phyloP scores from a whole-genome alignment of 2,329 filamentous ascomycete species.

The Cercospora nicotianae region DNA sequence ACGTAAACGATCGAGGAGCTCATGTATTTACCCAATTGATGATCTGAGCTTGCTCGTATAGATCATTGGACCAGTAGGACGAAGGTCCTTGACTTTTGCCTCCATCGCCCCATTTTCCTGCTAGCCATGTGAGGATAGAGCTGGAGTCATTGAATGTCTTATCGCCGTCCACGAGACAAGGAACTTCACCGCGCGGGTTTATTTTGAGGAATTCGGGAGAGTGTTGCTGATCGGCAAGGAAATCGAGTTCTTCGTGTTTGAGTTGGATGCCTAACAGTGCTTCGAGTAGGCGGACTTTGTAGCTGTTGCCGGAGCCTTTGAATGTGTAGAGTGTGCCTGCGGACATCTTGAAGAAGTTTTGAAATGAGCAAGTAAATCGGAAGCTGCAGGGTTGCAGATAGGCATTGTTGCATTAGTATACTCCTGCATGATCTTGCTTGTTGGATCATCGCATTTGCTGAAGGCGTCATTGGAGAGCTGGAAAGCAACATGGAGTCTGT shows the following conservation, averaged over 20 bases:
- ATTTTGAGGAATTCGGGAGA: slow-evolving; percentile 15
- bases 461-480: not conserved
- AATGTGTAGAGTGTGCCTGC: not conserved
- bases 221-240: slow-evolving; percentile 17
- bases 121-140: not conserved
- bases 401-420: not conserved
- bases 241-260: slow-evolving; percentile 16
- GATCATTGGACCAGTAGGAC: not conserved
- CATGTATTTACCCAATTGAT: not conserved
- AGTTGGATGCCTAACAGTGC: slow-evolving; percentile 17
- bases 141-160: not conserved
- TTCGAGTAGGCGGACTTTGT: slow-evolving; percentile 20
- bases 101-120: not conserved
- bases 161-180: not conserved
- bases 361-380: not conserved
- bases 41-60: not conserved
- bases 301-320: slow-evolving; percentile 19
- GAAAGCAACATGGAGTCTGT: not conserved
- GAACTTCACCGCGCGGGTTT: slow-evolving; percentile 6
- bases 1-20: not conserved
- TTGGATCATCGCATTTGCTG: not conserved
- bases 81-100: not conserved
- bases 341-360: not conserved
- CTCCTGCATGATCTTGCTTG: not conserved
- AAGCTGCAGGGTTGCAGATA: not conserved